phyloP scores from a whole-genome alignment of 768 basidiomycete genomes.

The Suillus subalutaceus region DNA sequence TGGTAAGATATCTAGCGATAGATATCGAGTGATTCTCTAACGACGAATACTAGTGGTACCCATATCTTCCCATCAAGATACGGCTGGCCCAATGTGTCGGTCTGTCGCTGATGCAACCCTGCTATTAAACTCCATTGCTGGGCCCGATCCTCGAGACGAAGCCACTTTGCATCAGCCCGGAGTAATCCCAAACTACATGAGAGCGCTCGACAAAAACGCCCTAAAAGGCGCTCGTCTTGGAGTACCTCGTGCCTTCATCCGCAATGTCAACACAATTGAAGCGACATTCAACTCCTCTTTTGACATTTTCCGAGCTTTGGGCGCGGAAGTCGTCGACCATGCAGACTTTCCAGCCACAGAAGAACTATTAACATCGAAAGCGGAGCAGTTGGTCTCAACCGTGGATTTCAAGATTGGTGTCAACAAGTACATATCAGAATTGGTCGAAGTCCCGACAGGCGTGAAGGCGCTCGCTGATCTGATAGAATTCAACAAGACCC shows the following conservation, averaged over 20 bases:
- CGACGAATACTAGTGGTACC: conserved; percentile 48
- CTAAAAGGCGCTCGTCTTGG: conserved; percentile 57
- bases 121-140: conserved; percentile 55
- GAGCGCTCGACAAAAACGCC: conserved; percentile 50
- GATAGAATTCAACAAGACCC: conserved; percentile 53
- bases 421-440: conserved; percentile 44
- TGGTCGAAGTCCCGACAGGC: conserved; percentile 56
- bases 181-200: conserved; percentile 55
- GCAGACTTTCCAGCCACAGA: conserved; percentile 51
- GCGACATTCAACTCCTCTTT: conserved; percentile 44
- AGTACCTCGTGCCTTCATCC: conserved; percentile 45
- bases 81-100: conserved; percentile 59
- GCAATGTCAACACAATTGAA: conserved; percentile 24
- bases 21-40: not conserved
- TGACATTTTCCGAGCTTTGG: conserved; percentile 39
- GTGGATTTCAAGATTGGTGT: conserved; percentile 55
- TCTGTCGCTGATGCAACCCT: conserved; percentile 58
- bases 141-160: conserved; percentile 54
- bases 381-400: conserved; percentile 52
- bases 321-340: conserved; percentile 54
- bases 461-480: conserved; percentile 57
- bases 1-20: conserved; percentile 24
- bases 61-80: conserved; percentile 59
- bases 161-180: conserved; percentile 53
- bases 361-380: conserved; percentile 46